These are phyloP conservation scores for Daldinia childiae DNA, from an alignment of 495 filamentous ascomycete genomes.

Conservation along the genomic window DNA sequence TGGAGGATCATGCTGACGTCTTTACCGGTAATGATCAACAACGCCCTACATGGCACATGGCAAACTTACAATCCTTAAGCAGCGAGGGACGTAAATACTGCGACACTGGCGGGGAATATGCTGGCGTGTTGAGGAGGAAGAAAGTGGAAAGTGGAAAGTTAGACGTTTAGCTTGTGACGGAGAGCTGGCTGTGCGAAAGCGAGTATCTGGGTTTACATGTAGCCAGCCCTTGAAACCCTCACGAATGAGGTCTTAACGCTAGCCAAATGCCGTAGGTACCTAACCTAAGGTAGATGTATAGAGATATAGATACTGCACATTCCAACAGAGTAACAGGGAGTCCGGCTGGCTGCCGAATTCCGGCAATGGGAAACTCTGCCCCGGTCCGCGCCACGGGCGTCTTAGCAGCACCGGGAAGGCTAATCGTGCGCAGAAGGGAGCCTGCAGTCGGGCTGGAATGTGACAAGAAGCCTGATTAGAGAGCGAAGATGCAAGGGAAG, in stretches of 20 bases:
- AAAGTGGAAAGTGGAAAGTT: not conserved
- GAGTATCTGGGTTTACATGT: not conserved
- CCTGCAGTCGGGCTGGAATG: constrained; percentile 36
- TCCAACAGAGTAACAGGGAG: not conserved
- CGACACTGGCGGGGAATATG: not conserved
- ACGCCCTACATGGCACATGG: constrained; percentile 3
- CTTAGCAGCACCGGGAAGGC: constrained; percentile 29
- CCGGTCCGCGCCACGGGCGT: constrained; percentile 39
- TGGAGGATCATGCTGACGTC: constrained; percentile 7
- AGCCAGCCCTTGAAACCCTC: not conserved
- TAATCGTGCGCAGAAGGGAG: constrained; percentile 24
- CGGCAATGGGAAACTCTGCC: constrained; percentile 22
- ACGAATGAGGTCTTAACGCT: not conserved
- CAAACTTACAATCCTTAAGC: constrained; percentile 3
- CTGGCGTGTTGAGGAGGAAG: not conserved
- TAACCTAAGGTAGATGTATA: not conserved
- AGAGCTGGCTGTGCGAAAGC: not conserved
- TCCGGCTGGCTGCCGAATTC: constrained; percentile 25
- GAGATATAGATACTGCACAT: not conserved
- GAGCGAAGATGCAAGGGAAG: constrained; percentile 33
- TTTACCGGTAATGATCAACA: constrained; percentile 12
- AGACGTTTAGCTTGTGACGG: not conserved
- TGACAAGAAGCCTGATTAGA: constrained; percentile 36
- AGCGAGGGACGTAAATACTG: not conserved
- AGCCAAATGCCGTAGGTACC: not conserved